Percentiles rank a stretch among this genome's conserved stretches.
Evolutionary conservation across 148 eudicot species (phyloP).

Genomic region (Amaranthus hypochondriacus): DNA sequence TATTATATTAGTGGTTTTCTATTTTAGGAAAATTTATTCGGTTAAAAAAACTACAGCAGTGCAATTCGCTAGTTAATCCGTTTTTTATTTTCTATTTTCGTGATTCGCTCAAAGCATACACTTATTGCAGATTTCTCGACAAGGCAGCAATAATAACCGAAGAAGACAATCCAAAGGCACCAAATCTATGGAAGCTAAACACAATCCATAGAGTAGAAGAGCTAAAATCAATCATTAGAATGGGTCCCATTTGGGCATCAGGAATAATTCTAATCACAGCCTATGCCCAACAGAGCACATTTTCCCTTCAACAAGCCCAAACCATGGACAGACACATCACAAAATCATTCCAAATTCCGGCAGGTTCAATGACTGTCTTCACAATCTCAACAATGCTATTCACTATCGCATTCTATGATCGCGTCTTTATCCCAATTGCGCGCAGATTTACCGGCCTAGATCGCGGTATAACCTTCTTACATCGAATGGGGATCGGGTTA

Average conservation of each 20-base stretch:
- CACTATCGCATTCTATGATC: constrained; percentile 70
- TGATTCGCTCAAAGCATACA: background rate
- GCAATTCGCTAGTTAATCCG: no score
- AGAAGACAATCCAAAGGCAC: constrained; percentile 37
- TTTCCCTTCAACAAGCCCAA: constrained; percentile 86
- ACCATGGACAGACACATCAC: constrained; percentile 71
- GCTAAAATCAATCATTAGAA: constrained; percentile 67
- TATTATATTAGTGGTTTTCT: no score
- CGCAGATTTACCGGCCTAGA: constrained; percentile 56
- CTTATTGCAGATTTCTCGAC: constrained; percentile 61
- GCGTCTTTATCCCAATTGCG: constrained; percentile 51
- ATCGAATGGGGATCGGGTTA: constrained; percentile 82
- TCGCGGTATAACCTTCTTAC: constrained; percentile 72
- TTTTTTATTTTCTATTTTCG: no score
- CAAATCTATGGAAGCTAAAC: constrained; percentile 66
- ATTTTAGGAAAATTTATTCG: no score
- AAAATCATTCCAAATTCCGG: constrained; percentile 56
- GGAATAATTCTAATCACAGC: constrained; percentile 85
- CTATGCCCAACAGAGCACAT: constrained; percentile 75
- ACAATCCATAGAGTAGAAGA: constrained; percentile 83
- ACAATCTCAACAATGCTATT: constrained; percentile 63
- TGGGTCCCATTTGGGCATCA: constrained; percentile 93
- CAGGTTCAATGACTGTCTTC: constrained; percentile 86
- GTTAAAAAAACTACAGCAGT: no score
- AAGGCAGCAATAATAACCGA: constrained; percentile 73